Evolutionary conservation across 768 basidiomycete genomes (phyloP).

Genomic region (Amanita pseudoporphyria): DNA sequence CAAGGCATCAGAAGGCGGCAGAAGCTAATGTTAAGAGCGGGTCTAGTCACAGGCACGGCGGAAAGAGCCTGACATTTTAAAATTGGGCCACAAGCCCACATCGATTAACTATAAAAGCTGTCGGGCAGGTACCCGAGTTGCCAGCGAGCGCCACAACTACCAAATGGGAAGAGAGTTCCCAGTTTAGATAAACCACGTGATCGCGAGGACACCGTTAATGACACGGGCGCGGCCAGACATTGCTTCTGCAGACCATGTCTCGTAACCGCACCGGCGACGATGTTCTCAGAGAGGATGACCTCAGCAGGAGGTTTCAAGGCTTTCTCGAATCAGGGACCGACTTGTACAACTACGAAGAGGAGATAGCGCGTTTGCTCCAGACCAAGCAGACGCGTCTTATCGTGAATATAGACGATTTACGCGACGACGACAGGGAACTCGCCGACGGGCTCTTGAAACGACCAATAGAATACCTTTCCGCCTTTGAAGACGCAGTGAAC

Average conservation of each 20-base stretch:
- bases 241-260: not conserved
- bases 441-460: conserved; percentile 85
- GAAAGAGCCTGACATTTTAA: not conserved
- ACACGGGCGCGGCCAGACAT: too few species aligned
- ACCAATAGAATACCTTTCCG: conserved; percentile 79
- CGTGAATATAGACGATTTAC: conserved; percentile 92
- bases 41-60: not conserved
- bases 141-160: too few species aligned
- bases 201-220: conserved; percentile 14
- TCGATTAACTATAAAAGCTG: not conserved
- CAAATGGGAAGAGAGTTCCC: not conserved
- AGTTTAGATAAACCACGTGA: not conserved
- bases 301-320: conserved; percentile 72
- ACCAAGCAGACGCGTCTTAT: conserved; percentile 80
- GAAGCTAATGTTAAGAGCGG: not conserved
- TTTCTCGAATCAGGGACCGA: conserved; percentile 65
- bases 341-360: conserved; percentile 76
- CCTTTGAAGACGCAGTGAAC: conserved; percentile 67
- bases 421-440: conserved; percentile 84
- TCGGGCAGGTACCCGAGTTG: conserved; percentile 3
- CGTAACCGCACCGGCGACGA: conserved; percentile 7
- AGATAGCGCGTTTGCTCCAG: conserved; percentile 75
- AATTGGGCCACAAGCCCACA: not conserved
- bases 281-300: conserved; percentile 27
- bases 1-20: not conserved